Percentiles rank a stretch among this genome's conserved stretches.
phyloP scores from a whole-genome alignment of 2,329 filamentous ascomycete species.

The Beauveria varroae region DNA sequence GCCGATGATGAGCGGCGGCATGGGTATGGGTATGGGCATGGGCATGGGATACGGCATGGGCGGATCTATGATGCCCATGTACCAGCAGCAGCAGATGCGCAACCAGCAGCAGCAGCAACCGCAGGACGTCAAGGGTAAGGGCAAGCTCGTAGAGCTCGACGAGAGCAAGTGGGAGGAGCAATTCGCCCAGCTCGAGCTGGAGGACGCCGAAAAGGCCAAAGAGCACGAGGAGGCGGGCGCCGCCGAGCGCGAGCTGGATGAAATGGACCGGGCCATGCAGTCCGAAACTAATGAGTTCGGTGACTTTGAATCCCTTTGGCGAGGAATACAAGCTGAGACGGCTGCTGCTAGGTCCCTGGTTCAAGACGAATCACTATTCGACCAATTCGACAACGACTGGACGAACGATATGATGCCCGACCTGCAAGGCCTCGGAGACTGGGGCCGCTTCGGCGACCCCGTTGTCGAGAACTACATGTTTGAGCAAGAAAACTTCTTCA shows the following conservation, averaged over 20 bases:
- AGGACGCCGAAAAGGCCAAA: conserved; percentile 52
- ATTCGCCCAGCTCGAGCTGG: conserved; percentile 78
- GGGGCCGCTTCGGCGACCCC: conserved; percentile 62
- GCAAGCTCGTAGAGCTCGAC: conserved; percentile 88
- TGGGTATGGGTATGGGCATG: conserved; percentile 49
- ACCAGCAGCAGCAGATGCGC: conserved; percentile 34
- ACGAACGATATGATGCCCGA: conserved; percentile 52
- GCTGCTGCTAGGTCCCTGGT: conserved; percentile 64
- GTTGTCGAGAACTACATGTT: conserved; percentile 87
- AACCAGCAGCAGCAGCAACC: conserved; percentile 35
- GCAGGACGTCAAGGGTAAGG: conserved; percentile 66
- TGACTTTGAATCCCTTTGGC: conserved; percentile 87
- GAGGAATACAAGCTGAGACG: conserved; percentile 71
- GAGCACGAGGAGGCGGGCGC: conserved; percentile 55
- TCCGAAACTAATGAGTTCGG: conserved; percentile 70
- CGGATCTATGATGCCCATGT: conserved; percentile 47
- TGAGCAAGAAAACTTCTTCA: conserved; percentile 88
- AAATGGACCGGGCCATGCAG: conserved; percentile 64
- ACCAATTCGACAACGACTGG: conserved; percentile 69
- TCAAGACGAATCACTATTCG: conserved; percentile 53
- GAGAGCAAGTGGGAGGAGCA: conserved; percentile 95
- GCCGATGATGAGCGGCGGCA: conserved; percentile 52
- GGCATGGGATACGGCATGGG: conserved; percentile 32
- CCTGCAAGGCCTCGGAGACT: conserved; percentile 60
- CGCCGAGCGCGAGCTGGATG: conserved; percentile 79